A percentile compares a stretch with the other conserved stretches of the same genome.
Conservation (phyloP, 257 asterid species). For the Solanum sitiens region DNA sequence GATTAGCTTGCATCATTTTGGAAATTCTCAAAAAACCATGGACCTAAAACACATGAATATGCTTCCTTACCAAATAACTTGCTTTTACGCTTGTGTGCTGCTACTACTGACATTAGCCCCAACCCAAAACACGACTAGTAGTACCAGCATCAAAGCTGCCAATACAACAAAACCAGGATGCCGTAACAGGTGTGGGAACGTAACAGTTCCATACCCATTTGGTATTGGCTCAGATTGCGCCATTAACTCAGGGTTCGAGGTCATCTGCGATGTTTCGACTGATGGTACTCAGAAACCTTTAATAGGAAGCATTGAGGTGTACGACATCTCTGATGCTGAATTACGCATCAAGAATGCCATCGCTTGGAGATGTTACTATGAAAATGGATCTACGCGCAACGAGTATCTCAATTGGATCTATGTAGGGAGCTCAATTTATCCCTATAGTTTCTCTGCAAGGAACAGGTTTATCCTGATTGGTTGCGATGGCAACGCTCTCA, state of each 20-base stretch:
- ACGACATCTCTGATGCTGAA: slow-evolving; percentile 41
- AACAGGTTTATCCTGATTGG: slow-evolving; percentile 8
- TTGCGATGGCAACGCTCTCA: slow-evolving; percentile 3
- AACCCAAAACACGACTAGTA: not conserved
- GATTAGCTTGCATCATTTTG: not conserved
- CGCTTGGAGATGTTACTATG: slow-evolving; percentile 25
- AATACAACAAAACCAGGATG: slow-evolving; percentile 23
- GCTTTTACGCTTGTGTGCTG: not conserved
- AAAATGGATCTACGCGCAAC: not conserved
- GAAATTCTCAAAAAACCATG: not conserved
- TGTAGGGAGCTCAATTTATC: not conserved
- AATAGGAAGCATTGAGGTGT: not conserved
- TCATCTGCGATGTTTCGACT: slow-evolving; percentile 24
- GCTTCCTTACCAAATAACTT: not conserved
- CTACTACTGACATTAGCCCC: not conserved
- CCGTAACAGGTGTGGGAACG: slow-evolving; percentile 31
- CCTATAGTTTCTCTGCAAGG: slow-evolving; percentile 2
- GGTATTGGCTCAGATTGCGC: slow-evolving; percentile 42
- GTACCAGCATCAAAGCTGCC: not conserved
- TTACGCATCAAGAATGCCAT: slow-evolving; percentile 32
- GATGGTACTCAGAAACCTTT: not conserved
- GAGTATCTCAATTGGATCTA: slow-evolving; percentile 6
- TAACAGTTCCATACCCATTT: slow-evolving; percentile 44
- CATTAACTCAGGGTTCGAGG: slow-evolving; percentile 8
- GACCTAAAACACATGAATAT: not conserved